Conservation (phyloP, 192 early-diverging fungal genomes). For the Dimargaris xerosporica region DNA sequence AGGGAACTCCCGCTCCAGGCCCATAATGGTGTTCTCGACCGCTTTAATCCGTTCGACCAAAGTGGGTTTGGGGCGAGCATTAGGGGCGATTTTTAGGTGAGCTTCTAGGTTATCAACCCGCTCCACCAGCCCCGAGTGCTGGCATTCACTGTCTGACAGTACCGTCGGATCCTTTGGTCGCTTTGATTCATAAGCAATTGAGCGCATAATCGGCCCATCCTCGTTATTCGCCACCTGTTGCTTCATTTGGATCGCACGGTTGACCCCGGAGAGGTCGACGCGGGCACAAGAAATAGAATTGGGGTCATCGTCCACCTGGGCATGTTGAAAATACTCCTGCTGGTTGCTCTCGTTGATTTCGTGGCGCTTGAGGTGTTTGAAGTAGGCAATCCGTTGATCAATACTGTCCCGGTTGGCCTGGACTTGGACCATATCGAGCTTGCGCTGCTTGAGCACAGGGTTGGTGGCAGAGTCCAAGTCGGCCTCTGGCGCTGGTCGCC, state of each 20-base stretch:
- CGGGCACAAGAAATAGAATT: conserved; percentile 37
- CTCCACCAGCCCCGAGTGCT: conserved; percentile 16
- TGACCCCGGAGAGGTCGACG: conserved; percentile 52
- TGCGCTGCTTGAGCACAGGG: neutral
- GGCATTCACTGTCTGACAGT: conserved; percentile 13
- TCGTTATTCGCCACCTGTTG: conserved; percentile 51
- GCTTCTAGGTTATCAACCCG: conserved; percentile 3
- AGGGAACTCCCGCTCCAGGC: conserved; percentile 59
- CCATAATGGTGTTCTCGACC: conserved; percentile 61
- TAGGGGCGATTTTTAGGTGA: no score
- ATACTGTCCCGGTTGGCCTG: conserved; percentile 28
- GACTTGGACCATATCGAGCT: conserved; percentile 21
- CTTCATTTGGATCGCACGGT: conserved; percentile 66
- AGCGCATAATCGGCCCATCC: conserved; percentile 43
- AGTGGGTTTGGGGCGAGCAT: neutral
- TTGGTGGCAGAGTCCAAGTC: conserved; percentile 2
- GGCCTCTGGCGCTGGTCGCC: neutral
- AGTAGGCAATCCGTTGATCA: conserved; percentile 28
- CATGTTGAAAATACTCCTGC: conserved; percentile 38
- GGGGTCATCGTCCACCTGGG: conserved; percentile 9
- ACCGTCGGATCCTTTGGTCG: conserved; percentile 1
- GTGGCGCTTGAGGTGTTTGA: conserved; percentile 34
- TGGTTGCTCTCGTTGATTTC: conserved; percentile 46
- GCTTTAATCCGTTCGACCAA: conserved; percentile 42
- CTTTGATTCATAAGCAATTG: conserved; percentile 15